Percentiles rank a stretch among this genome's conserved stretches.
These are phyloP conservation scores for Microglena sp. DNA, from an alignment of 139 green algal genomes.

Conservation along the genomic window DNA sequence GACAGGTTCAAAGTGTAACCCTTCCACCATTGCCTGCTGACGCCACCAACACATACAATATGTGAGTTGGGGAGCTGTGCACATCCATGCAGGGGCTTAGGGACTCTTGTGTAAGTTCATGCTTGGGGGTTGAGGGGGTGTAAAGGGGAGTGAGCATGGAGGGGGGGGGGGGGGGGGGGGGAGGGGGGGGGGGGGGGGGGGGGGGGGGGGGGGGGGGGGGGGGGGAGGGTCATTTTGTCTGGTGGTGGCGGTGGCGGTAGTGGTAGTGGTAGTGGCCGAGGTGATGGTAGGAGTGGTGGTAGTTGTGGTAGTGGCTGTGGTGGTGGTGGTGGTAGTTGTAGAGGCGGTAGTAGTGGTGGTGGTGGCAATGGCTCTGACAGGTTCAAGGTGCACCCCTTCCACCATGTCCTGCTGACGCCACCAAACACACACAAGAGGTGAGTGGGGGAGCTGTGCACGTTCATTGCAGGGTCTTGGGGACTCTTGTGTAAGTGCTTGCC, in stretches of 20 bases:
- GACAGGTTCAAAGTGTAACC: not conserved
- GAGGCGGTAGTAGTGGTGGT: not conserved
- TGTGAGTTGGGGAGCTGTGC: conserved; percentile 19
- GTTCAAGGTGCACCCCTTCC: not conserved
- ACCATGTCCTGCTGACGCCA: not conserved
- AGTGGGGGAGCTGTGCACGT: not conserved
- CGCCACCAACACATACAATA: conserved; percentile 5
- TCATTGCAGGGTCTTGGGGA: too few relatives aligned
- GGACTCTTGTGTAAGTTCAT: not conserved
- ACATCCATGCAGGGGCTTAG: not conserved
- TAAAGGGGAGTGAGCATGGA: too few relatives aligned
- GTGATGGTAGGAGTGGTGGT: too few relatives aligned
- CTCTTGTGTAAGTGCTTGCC: too few relatives aligned
- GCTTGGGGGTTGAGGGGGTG: not conserved
- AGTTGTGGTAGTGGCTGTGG: too few relatives aligned
- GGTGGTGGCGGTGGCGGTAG: too few relatives aligned
- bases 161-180: too few relatives aligned
- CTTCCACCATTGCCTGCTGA: not conserved
- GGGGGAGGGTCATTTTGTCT: too few relatives aligned
- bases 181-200: too few relatives aligned
- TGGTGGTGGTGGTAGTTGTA: too few relatives aligned
- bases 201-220: too few relatives aligned
- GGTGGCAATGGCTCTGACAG: not conserved
- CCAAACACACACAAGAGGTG: not conserved
- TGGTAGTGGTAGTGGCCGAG: too few relatives aligned